Base-by-base conservation (phyloP, 768 basidiomycete species). In the Russula earlei region DNA sequence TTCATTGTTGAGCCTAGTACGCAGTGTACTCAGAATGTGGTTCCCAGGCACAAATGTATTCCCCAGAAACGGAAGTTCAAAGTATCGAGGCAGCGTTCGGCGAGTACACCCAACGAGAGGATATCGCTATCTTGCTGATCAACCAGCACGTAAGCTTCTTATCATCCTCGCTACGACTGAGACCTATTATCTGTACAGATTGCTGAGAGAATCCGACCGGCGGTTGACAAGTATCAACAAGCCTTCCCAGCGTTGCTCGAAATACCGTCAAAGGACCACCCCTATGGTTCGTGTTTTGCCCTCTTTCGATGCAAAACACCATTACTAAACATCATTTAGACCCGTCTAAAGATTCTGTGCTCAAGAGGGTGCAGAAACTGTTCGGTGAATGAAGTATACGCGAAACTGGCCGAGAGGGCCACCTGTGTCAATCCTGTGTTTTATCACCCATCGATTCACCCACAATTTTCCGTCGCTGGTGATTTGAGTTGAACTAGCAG, bases 181-280 rank as follows among this genome's bases (percentile, higher is more conserved):
- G 41, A 36, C 38, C n/a, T 12, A 33, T 59, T 58, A 20, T 34
- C 24, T 60, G 49, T 62, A 9, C 67, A 97, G 96, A 77, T 98
- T 65, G 96, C 96, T 58, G 96, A 98, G 76, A 91, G 89, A 77
- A 99, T 99, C 60, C 77, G 96, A 36, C 91, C 91, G 0, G 83
- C 88, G 1, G 91, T 99, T 12, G 96, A 99, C 71, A 84, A 84
- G 65, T 99, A 99, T 70, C 84, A 91, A 62, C 89, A 93, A 69
- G 84, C 95, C 0, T 99, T 99, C 74, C 96, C 96, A 20, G 92
- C 96, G 0, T 73, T 99, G 38, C 81, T 99, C 15, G 96, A 99
- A 71, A 98, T 99, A 59, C 96, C 96, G 24, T 93, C 91, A 53
- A 98, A 98, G 70, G 95, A 98, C 67, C 93, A 96, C 70, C 95